Evolutionary conservation across 371 early-diverging fungal species (phyloP), one percentile per base, ranked within the genome.

Genomic region (Chytridium lagenaria): DNA sequence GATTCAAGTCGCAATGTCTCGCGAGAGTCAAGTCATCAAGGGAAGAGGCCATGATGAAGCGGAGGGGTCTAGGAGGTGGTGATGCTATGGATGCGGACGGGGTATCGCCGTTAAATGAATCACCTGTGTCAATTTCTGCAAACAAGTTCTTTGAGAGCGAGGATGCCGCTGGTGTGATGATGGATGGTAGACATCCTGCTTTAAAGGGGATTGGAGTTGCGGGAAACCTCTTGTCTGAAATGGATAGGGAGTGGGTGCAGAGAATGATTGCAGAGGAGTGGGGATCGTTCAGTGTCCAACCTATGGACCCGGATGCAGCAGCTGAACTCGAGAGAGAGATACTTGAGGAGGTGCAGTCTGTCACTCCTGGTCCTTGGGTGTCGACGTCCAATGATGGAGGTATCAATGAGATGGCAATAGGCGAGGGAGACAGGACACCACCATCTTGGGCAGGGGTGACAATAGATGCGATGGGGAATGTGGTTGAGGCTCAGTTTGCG

Each of bases 331-430:
- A 61, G 37, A 12, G 37, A 36, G 61, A 61, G 61, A 61, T 61
- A 12, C 12, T 61, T 34, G 7, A 33, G 26, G 61, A 61, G 26
- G 36, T 61, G 12, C 7, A 61, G 33, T 5, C 38, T 31, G 63
- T 61, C 63, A 61, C 63, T 36, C 63, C 63, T 16, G 63, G 63
- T 12, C 63, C 63, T 16, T 61, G 63, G 63, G 10, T 61, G 10
- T 16, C 33, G 63, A 36, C 7, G 34, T 61, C 19, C 63, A 44
- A 12, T 7, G 44, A 44, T 19, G 44, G 44, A 44, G 55, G 55
- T 5, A 52, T 52, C 12, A 52, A 52, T 52, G 55, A 52, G n/a
- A 22, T 52, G 55, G 55, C 55, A 23, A 23, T 52, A 23, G 44
- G 44, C 12, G 12, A 44, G 44, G 44, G 12, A 12, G 44, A 44